Evolutionary conservation across 2,329 filamentous ascomycete species (phyloP).

Genomic region (Mariannaea sp.): DNA sequence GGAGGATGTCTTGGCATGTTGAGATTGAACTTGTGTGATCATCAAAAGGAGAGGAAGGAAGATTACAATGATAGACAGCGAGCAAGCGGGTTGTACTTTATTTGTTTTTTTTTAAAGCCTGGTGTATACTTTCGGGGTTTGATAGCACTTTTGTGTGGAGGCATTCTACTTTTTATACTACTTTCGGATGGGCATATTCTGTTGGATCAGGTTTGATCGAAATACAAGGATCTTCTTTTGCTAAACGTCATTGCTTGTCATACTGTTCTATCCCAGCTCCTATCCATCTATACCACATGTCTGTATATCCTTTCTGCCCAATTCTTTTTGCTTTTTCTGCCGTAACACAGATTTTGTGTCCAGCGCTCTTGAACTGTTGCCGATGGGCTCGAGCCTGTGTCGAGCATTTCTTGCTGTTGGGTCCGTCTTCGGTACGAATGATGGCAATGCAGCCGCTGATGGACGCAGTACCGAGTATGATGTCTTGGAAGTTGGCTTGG

Average conservation of each 20-base stretch:
- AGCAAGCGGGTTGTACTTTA: neutral
- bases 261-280: too few species aligned
- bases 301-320: too few species aligned
- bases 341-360: too few species aligned
- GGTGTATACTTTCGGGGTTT: neutral
- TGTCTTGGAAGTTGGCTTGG: conserved; percentile 24
- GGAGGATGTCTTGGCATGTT: neutral
- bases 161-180: neutral
- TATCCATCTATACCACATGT: too few species aligned
- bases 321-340: too few species aligned
- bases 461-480: conserved; percentile 27
- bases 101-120: neutral
- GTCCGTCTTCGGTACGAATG: conserved; percentile 30
- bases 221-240: conserved; percentile 8
- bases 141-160: neutral
- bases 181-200: neutral
- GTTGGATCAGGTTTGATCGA: neutral
- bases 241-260: neutral
- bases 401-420: conserved; percentile 4
- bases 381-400: neutral
- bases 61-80: neutral
- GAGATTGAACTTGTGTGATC: neutral
- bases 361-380: neutral
- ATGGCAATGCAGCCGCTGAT: conserved; percentile 30
- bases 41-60: neutral